phyloP scores from a whole-genome alignment of 495 filamentous ascomycete genomes.

The Aspergillus asperescens region DNA sequence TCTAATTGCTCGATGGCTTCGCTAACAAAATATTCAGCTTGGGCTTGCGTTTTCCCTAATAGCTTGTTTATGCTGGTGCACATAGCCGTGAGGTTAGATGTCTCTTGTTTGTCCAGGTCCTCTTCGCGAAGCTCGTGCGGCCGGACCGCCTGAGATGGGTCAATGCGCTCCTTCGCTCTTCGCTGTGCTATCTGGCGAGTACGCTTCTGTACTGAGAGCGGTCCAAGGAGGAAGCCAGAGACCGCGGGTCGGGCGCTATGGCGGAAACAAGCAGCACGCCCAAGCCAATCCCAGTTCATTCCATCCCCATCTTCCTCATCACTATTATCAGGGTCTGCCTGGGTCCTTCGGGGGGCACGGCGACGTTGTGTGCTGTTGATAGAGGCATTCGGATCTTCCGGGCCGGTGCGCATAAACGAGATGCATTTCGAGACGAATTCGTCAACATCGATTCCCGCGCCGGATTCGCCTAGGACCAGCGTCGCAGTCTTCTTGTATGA shows the following conservation, averaged over 20 bases:
- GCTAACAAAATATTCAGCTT: slow-evolving; percentile 31
- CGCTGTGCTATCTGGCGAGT: slow-evolving; percentile 62
- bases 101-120: slow-evolving; percentile 68
- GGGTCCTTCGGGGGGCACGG: slow-evolving; percentile 27
- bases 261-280: slow-evolving; percentile 66
- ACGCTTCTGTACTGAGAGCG: slow-evolving; percentile 83
- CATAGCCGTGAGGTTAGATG: slow-evolving; percentile 65
- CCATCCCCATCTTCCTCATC: slow-evolving; percentile 64
- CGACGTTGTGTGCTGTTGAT: slow-evolving; percentile 28
- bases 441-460: slow-evolving; percentile 78
- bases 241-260: slow-evolving; percentile 68
- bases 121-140: slow-evolving; percentile 68
- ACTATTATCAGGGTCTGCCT: slow-evolving; percentile 43
- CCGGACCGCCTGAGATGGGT: slow-evolving; percentile 56
- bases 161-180: slow-evolving; percentile 54
- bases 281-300: slow-evolving; percentile 84
- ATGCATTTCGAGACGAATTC: slow-evolving; percentile 92
- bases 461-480: slow-evolving; percentile 61
- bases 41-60: slow-evolving; percentile 34
- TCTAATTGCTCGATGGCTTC: slow-evolving; percentile 28
- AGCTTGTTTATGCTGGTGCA: slow-evolving; percentile 56
- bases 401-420: slow-evolving; percentile 70
- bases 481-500: slow-evolving; percentile 67
- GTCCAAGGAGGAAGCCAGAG: slow-evolving; percentile 81
- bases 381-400: slow-evolving; percentile 18